A percentile compares a stretch with the other conserved stretches of the same genome.
These are phyloP conservation scores for Fistulinella cinereoalba DNA, from an alignment of 1,284 basidiomycete species.

Conservation along the genomic window DNA sequence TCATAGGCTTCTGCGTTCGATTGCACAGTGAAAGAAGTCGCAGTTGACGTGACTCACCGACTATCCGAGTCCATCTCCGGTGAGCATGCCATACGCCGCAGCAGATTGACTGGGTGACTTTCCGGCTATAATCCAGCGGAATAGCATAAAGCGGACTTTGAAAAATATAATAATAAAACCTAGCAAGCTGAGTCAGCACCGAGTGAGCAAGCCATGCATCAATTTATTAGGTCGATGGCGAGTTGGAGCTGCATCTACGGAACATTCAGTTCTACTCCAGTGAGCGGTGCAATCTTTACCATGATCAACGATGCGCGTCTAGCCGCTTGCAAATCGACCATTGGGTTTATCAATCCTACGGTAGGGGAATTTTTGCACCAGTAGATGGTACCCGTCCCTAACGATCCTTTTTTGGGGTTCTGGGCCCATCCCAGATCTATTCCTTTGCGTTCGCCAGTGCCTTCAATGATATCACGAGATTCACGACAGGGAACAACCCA, in stretches of 20 bases:
- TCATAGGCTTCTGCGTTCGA: too few relatives aligned
- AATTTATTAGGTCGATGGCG: slow-evolving; percentile 32
- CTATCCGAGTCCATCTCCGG: too few relatives aligned
- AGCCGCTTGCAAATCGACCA: slow-evolving; percentile 35
- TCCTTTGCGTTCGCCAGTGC: slow-evolving; percentile 10
- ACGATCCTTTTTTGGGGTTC: neutral
- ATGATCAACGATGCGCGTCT: slow-evolving; percentile 47
- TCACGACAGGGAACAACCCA: slow-evolving; percentile 41
- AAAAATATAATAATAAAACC: too few relatives aligned
- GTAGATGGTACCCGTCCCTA: neutral
- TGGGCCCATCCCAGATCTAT: too few relatives aligned
- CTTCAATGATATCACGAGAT: slow-evolving; percentile 42
- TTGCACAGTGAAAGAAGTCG: too few relatives aligned
- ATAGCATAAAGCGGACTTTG: too few relatives aligned
- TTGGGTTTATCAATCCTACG: slow-evolving; percentile 38
- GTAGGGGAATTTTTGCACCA: slow-evolving; percentile 11
- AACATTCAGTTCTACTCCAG: slow-evolving; percentile 39
- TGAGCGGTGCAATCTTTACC: slow-evolving; percentile 40
- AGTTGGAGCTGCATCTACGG: slow-evolving; percentile 37
- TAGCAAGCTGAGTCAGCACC: too few relatives aligned
- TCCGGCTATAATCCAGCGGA: too few relatives aligned
- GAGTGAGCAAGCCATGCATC: too few relatives aligned
- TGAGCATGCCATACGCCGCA: too few relatives aligned
- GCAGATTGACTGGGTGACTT: too few relatives aligned
- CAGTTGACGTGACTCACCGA: too few relatives aligned